Percentiles rank a stretch among this genome's conserved stretches.
Conservation (phyloP, 75 land plant genomes). For the Pinus tabuliformis region DNA sequence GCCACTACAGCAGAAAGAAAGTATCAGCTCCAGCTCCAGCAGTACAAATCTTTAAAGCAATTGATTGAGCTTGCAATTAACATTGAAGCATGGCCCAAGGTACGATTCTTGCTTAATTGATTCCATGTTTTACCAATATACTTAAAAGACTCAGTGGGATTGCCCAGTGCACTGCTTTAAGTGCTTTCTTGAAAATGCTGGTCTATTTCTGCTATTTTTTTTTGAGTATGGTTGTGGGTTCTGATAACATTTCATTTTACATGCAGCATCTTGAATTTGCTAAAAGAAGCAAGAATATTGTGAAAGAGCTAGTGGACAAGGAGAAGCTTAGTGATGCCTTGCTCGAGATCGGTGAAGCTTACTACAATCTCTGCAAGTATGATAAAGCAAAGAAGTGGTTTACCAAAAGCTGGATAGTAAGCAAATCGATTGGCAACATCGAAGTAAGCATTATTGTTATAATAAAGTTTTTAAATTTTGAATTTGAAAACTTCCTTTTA, state of each 20-base stretch:
- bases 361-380: constrained; percentile 71
- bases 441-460: constrained; percentile 52
- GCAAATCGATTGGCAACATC: constrained; percentile 60
- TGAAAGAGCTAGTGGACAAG: constrained; percentile 68
- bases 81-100: constrained; percentile 74
- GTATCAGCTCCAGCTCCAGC: constrained; percentile 34
- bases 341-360: constrained; percentile 73
- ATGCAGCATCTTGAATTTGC: constrained; percentile 64
- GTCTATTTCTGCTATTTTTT: neutral
- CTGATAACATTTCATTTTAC: neutral
- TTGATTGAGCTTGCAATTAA: constrained; percentile 65
- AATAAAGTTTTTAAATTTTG: neutral
- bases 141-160: neutral
- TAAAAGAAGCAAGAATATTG: constrained; percentile 67
- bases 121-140: neutral
- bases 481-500: neutral
- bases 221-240: neutral
- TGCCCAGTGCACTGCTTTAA: neutral
- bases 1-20: constrained; percentile 49
- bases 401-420: constrained; percentile 63
- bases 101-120: constrained; percentile 17
- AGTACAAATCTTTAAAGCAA: constrained; percentile 36
- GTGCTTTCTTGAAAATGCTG: too few species aligned
- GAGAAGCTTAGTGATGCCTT: constrained; percentile 89
- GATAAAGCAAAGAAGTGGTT: constrained; percentile 85